Evolutionary conservation across 129 eudicot genomes (phyloP), one percentile per base, ranked within the genome.

Genomic region (Chrysanthemum makinoi): DNA sequence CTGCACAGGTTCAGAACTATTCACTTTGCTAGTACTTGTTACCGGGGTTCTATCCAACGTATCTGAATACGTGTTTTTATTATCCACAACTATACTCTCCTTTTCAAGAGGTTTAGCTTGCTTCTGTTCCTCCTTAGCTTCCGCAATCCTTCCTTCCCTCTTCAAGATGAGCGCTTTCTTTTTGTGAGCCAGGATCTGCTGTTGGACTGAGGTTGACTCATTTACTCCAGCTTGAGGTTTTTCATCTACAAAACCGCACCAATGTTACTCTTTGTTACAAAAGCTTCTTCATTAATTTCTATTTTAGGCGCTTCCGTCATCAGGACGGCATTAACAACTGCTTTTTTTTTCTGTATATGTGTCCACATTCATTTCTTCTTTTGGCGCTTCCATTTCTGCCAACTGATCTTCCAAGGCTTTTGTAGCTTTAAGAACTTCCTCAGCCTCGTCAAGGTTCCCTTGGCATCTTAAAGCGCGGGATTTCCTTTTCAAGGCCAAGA

Each of bases 81-180:
- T 33, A 50, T 62, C 61, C 68, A 47, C 55, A 12, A 28, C 30
- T 24, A 2, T 35, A 57, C 62, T 71, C 52, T 71, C 72, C 22
- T 79, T 94, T 46, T 94, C 99, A 59, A 94, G 49, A 75, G 86
- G 85, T 80, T 94, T 94, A 56, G 96, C 97, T 67, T 82, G 84
- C 69, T 90, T 78, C 50, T 87, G 83, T 70, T 89, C 99, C 72
- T 90, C 99, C 77, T 81, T 86, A 16, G 97, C 97, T 79, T 94
- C 99, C 2, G 82, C 89, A 73, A 94, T 55, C 74, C 77, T 84
- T 44, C 99, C 99, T 58, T 87, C 99, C 74, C 89, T 83, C 72
- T 94, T 94, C 54, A 94, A 79, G 35, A 83, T 72, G 8, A 94
- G 49, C 6, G 99, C 99, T 74, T 73, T 86, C 76, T 88, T 83